Evolutionary conservation across 1,284 basidiomycete genomes (phyloP), one percentile per base, ranked within the genome.

Genomic region (Malassezia psittaci): DNA sequence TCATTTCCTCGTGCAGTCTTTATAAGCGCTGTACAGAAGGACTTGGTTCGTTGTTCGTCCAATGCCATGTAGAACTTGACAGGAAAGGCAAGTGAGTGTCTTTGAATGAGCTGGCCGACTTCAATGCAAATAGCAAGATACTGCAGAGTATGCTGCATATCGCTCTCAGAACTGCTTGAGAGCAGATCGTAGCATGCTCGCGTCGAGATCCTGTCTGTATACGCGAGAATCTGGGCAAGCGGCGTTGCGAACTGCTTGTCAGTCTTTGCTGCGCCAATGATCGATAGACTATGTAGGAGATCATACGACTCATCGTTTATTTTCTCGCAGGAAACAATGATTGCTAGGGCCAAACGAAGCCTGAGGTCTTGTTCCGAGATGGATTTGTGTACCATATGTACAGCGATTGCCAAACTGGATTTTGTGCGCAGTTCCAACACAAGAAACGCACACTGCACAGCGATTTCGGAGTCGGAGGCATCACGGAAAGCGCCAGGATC

Each of bases 321-420:
- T 15, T 36, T 48, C 13, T 49, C 53, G 21, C 41, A 43, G 24
- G 35, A 18, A 21, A 35, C 48, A 7, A 55, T 18, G 13, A 55
- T 38, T 11, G 48, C 54, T 4, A 55, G 32, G 12, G 37, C 36
- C 2, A 55, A 43, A 8, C 54, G 54, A 16, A 10, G n/a, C 10
- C 21, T 42, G 16, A 43, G 41, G 34, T 19, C 40, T 16, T 24
- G 7, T 15, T 38, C 33, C 1, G 38, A 36, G 11, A 54, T 32
- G 47, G 47, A 54, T 18, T 32, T 0, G 11, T 16, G 24, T 16
- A 45, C 24, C 29, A 45, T 33, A 24, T 45, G 43, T 34, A 34
- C 43, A 13, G 43, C 43, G 24, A 45, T 45, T 16, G 5, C 24
- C 15, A 45, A 34, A 34, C 24, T 33, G 43, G 29, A 47, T 35